Evolutionary conservation across 1,139 yeast species (phyloP).

Genomic region (Sugiyamaella novakii): DNA sequence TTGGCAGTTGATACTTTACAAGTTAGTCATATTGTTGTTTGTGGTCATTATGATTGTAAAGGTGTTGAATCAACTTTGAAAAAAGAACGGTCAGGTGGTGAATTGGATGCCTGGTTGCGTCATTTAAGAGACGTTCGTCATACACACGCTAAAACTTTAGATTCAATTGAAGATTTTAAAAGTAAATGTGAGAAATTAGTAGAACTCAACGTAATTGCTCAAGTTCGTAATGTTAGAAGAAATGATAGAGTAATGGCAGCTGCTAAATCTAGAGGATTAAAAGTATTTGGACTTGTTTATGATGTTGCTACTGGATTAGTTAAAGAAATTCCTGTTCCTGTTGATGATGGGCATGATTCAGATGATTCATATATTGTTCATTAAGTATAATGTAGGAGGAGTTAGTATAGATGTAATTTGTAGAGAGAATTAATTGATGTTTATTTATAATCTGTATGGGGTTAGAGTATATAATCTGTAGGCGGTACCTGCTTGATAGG

Average conservation of each 20-base stretch:
- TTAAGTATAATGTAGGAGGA: neutral
- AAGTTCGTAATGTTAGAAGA: constrained; percentile 57
- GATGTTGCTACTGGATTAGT: constrained; percentile 72
- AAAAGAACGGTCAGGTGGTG: constrained; percentile 69
- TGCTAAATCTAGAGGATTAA: constrained; percentile 66
- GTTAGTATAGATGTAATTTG: no score
- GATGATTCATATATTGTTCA: constrained; percentile 17
- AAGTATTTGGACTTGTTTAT: constrained; percentile 87
- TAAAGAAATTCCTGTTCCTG: constrained; percentile 15
- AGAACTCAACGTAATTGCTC: constrained; percentile 75
- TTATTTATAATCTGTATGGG: no score
- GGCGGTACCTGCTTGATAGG: no score
- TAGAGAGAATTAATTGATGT: no score
- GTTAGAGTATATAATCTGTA: no score
- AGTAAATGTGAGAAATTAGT: constrained; percentile 66
- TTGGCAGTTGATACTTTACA: constrained; percentile 87
- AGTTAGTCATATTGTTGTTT: constrained; percentile 79
- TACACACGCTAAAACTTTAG: constrained; percentile 48
- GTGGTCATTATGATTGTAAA: constrained; percentile 99
- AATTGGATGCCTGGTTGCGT: constrained; percentile 75
- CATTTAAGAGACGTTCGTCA: constrained; percentile 73
- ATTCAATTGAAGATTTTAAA: constrained; percentile 44
- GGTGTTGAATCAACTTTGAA: constrained; percentile 88
- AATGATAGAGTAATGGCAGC: constrained; percentile 79
- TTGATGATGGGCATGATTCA: constrained; percentile 17